Conservation (phyloP, 768 basidiomycete species). For the Boletus reticulatus region DNA sequence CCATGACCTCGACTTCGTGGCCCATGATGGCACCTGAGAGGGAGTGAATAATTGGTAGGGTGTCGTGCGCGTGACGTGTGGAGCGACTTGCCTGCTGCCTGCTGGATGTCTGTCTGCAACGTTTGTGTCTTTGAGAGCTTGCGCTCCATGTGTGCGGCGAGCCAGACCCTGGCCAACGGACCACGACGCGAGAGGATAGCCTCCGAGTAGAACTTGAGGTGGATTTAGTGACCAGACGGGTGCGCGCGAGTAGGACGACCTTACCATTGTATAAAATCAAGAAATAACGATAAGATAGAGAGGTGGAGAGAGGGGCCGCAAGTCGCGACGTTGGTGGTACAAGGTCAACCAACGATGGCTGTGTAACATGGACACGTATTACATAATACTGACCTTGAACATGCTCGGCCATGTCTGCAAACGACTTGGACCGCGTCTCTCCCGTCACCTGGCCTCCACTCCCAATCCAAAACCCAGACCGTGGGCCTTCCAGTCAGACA, state of each 20-base stretch:
- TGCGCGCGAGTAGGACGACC: background rate
- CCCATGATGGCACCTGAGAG: constrained; percentile 84
- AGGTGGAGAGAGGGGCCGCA: background rate
- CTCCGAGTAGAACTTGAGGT: constrained; percentile 72
- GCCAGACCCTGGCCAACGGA: constrained; percentile 96
- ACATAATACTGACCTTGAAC: background rate
- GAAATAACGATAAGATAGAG: constrained; percentile 17
- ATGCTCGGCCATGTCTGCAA: constrained; percentile 8
- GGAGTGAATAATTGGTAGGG: background rate
- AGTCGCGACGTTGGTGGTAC: constrained; percentile 3
- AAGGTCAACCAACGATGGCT: constrained; percentile 26
- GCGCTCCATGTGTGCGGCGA: constrained; percentile 97
- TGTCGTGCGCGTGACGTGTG: background rate
- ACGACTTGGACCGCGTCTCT: background rate
- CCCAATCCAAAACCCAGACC: background rate
- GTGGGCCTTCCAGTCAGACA: constrained; percentile 28
- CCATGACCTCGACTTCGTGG: constrained; percentile 90
- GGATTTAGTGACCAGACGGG: background rate
- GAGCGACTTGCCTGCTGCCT: constrained; percentile 69
- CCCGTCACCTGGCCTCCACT: background rate
- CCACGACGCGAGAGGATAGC: constrained; percentile 92
- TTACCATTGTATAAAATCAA: constrained; percentile 9
- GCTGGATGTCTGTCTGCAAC: constrained; percentile 90
- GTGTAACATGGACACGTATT: constrained; percentile 2
- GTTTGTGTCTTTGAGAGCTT: constrained; percentile 97